Conservation (phyloP, 2,329 filamentous ascomycete genomes). For the Teratosphaeria gauchensis region DNA sequence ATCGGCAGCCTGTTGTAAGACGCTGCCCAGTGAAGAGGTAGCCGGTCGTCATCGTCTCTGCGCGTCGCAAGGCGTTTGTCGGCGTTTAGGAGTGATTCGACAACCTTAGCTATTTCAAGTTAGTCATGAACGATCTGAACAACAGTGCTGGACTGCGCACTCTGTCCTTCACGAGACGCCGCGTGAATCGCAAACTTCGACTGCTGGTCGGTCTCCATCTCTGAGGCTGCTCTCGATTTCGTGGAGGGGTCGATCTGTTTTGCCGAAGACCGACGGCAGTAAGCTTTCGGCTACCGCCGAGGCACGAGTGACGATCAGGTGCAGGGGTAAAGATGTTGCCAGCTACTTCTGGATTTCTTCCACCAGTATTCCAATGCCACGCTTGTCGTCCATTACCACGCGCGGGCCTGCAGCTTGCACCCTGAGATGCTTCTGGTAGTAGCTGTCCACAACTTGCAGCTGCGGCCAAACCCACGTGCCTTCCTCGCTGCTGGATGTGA, state of each 20-base stretch:
- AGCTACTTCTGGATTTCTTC: neutral
- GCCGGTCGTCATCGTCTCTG: conserved; percentile 74
- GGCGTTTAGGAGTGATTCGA: conserved; percentile 65
- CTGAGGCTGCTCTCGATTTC: neutral
- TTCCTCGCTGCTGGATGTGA: conserved; percentile 5
- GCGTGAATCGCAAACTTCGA: conserved; percentile 77
- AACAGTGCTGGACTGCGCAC: conserved; percentile 40
- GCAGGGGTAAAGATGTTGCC: neutral
- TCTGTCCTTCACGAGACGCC: conserved; percentile 73
- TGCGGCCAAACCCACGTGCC: conserved; percentile 48
- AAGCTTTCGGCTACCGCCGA: neutral
- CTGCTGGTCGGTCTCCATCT: conserved; percentile 26
- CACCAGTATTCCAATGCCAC: conserved; percentile 35
- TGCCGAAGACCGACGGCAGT: neutral
- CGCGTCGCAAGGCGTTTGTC: conserved; percentile 68
- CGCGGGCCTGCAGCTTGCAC: conserved; percentile 72
- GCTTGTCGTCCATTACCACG: conserved; percentile 47
- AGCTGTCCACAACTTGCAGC: conserved; percentile 73
- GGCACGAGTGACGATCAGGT: neutral
- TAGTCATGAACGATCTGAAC: neutral
- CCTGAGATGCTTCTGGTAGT: conserved; percentile 83
- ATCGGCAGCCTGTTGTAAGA: conserved; percentile 74
- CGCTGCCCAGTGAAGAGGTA: conserved; percentile 88
- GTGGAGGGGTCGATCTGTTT: neutral
- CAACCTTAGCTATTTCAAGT: conserved; percentile 47